Evolutionary conservation across 768 basidiomycete genomes (phyloP).

Genomic region (Tylopilus plumbeoviolaceoides): DNA sequence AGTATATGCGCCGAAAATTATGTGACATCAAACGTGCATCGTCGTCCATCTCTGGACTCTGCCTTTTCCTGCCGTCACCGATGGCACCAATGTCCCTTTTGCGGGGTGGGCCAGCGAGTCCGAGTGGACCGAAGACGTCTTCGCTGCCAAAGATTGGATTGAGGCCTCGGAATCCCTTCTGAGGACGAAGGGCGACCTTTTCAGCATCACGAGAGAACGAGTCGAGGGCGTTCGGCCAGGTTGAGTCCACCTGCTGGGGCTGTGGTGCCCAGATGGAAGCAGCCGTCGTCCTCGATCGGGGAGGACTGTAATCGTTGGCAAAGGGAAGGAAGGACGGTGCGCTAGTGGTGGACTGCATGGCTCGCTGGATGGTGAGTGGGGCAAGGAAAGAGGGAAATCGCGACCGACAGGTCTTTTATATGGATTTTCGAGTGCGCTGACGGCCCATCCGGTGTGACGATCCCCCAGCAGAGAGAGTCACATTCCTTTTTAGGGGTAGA

Average conservation of each 20-base stretch:
- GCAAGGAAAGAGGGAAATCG: slow-evolving; percentile 36
- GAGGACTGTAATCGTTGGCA: slow-evolving; percentile 39
- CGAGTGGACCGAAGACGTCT: slow-evolving; percentile 63
- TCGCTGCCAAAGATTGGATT: slow-evolving; percentile 37
- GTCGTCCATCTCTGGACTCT: slow-evolving; percentile 53
- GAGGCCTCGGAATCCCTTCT: slow-evolving; percentile 24
- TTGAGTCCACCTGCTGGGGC: slow-evolving; percentile 59
- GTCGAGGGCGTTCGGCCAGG: slow-evolving; percentile 68
- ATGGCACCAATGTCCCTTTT: slow-evolving; percentile 64
- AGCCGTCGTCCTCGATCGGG: slow-evolving; percentile 37
- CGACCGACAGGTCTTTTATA: slow-evolving; percentile 32
- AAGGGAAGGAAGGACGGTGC: slow-evolving; percentile 31
- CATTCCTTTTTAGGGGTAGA: slow-evolving; percentile 32
- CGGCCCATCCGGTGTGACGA: slow-evolving; percentile 30
- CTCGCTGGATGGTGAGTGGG: slow-evolving; percentile 36
- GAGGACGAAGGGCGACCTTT: slow-evolving; percentile 31
- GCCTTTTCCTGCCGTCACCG: slow-evolving; percentile 73
- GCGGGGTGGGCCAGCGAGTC: slow-evolving; percentile 33
- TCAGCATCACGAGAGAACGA: slow-evolving; percentile 54
- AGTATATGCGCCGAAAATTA: slow-evolving; percentile 28
- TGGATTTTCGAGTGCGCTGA: slow-evolving; percentile 23
- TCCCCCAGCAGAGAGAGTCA: slow-evolving; percentile 23
- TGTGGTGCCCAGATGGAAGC: slow-evolving; percentile 83
- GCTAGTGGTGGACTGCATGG: slow-evolving; percentile 27
- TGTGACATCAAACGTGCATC: slow-evolving; percentile 28